A percentile compares a stretch with the other conserved stretches of the same genome.
Conservation (phyloP, 495 filamentous ascomycete species). For the Stereocaulon alpinum region DNA sequence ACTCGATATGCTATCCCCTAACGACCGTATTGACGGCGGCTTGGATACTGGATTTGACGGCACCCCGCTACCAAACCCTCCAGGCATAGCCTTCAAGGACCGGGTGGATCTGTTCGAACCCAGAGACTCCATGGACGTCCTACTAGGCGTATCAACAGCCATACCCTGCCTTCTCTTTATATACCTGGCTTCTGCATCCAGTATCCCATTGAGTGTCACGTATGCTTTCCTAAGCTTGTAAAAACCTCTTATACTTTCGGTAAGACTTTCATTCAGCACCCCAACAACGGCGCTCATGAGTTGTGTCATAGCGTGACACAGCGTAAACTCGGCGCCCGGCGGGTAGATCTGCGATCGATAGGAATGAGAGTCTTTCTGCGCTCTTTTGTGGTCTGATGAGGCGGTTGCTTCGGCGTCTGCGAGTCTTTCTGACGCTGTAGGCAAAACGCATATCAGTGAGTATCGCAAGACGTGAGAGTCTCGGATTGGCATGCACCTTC, state of each 20-base stretch:
- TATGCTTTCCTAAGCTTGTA: constrained; percentile 90
- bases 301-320: constrained; percentile 71
- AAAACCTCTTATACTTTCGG: constrained; percentile 83
- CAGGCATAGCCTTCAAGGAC: constrained; percentile 16
- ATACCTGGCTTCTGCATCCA: constrained; percentile 51
- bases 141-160: constrained; percentile 20
- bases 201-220: constrained; percentile 66
- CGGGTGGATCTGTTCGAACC: constrained; percentile 18
- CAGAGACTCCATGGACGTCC: constrained; percentile 22
- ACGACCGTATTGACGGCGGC: constrained; percentile 11
- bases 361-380: constrained; percentile 43
- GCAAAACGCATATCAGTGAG: neutral
- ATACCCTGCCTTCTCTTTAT: constrained; percentile 30
- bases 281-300: constrained; percentile 83
- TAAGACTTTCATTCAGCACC: constrained; percentile 85
- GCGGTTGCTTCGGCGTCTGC: constrained; percentile 68
- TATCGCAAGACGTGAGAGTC: neutral
- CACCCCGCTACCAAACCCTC: constrained; percentile 17
- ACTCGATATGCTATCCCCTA: neutral
- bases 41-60: constrained; percentile 13
- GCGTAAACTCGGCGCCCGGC: constrained; percentile 72
- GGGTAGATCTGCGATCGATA: constrained; percentile 60
- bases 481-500: constrained; percentile 40
- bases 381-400: constrained; percentile 67
- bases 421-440: constrained; percentile 56